A percentile compares a stretch with the other conserved stretches of the same genome.
phyloP scores from a whole-genome alignment of 495 filamentous ascomycete genomes.

The Aspergillus heteromorphus region DNA sequence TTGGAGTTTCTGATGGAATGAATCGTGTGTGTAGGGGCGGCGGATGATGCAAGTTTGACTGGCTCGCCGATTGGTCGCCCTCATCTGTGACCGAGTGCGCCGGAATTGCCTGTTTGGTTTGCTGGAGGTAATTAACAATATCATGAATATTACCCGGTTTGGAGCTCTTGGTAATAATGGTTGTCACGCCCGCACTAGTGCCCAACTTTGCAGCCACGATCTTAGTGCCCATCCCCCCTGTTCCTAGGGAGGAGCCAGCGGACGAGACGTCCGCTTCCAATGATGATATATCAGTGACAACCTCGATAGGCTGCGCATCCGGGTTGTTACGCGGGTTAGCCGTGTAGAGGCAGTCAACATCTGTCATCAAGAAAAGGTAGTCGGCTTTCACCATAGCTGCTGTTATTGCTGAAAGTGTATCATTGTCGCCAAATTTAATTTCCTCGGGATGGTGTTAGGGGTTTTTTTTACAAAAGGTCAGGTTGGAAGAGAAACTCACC shows the following conservation, averaged over 20 bases:
- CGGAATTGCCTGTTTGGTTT: slow-evolving; percentile 28
- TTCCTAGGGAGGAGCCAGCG: slow-evolving; percentile 82
- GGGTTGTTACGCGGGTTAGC: slow-evolving; percentile 84
- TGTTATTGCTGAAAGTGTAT: slow-evolving; percentile 93
- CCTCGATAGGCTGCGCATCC: slow-evolving; percentile 83
- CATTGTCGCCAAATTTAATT: slow-evolving; percentile 99
- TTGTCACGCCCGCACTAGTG: slow-evolving; percentile 91
- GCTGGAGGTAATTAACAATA: slow-evolving; percentile 79
- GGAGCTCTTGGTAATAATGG: slow-evolving; percentile 86
- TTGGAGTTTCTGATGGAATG: slow-evolving; percentile 76
- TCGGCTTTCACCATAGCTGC: slow-evolving; percentile 97
- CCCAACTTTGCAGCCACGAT: slow-evolving; percentile 91
- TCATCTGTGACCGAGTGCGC: slow-evolving; percentile 19
- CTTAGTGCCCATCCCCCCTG: slow-evolving; percentile 98
- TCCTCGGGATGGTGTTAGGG: slow-evolving; percentile 43
- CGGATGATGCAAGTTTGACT: slow-evolving; percentile 18
- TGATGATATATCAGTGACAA: slow-evolving; percentile 80
- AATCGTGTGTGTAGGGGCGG: slow-evolving; percentile 88
- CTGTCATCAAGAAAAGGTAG: slow-evolving; percentile 97
- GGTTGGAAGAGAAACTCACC: slow-evolving; percentile 32
- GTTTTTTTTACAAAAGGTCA: background rate
- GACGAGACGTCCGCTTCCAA: slow-evolving; percentile 90
- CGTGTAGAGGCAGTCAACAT: slow-evolving; percentile 95
- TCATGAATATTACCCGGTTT: slow-evolving; percentile 86
- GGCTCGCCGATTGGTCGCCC: background rate